These are phyloP conservation scores for Delonix regia DNA, from an alignment of 306 rosid species.

Conservation along the genomic window DNA sequence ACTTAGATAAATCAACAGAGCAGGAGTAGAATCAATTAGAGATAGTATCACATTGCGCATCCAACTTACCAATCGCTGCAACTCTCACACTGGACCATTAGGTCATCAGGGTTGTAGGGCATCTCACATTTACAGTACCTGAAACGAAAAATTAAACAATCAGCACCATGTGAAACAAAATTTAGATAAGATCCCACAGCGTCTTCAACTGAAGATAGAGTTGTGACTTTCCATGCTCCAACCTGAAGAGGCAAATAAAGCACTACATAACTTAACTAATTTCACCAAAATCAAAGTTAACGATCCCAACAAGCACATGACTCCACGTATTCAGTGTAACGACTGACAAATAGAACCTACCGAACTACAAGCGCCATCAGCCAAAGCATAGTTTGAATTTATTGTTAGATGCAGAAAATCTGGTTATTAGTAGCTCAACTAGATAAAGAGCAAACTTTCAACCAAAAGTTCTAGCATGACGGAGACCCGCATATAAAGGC, in stretches of 20 bases:
- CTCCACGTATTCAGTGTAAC: not conserved
- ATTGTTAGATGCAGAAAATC: not conserved
- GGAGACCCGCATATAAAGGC: not conserved
- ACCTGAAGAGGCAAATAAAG: conserved; percentile 11
- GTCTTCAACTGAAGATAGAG: conserved; percentile 30
- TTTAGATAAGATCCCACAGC: conserved; percentile 14
- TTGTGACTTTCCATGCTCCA: conserved; percentile 18
- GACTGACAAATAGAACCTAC: not conserved
- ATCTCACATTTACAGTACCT: conserved; percentile 99
- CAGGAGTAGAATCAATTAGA: conserved; percentile 4
- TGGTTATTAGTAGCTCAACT: not conserved
- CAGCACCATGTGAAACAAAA: conserved; percentile 33
- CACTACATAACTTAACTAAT: not conserved
- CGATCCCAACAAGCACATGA: conserved; percentile 3
- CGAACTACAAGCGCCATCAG: not conserved
- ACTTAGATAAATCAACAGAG: conserved; percentile 23
- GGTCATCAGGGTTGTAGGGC: conserved; percentile 98
- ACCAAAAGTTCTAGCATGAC: not conserved
- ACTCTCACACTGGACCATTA: conserved; percentile 96
- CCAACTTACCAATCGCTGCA: conserved; percentile 91
- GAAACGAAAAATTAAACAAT: conserved; percentile 41
- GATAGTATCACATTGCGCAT: conserved; percentile 12
- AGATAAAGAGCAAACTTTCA: conserved; percentile 14
- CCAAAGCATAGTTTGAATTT: conserved; percentile 17
- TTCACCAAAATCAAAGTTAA: not conserved